phyloP scores from a whole-genome alignment of 768 basidiomycete genomes.

The Kwoniella bestiolae region DNA sequence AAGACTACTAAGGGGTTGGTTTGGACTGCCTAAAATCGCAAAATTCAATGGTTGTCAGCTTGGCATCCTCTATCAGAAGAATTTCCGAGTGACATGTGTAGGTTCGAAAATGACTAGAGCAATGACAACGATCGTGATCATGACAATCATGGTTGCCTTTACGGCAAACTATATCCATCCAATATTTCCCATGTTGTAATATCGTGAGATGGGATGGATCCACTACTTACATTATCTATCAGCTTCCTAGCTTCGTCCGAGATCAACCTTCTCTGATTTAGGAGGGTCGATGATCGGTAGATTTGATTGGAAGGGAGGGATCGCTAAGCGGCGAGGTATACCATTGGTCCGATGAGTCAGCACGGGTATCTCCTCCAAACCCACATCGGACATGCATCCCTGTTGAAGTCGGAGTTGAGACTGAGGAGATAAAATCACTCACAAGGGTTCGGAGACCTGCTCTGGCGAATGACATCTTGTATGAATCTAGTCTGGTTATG shows the following conservation, averaged over 20 bases:
- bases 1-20: constrained; percentile 86
- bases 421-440: constrained; percentile 11
- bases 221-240: constrained; percentile 52
- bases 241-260: constrained; percentile 52
- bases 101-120: too few relatives aligned
- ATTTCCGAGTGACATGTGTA: too few relatives aligned
- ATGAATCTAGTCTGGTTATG: background rate
- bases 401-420: too few relatives aligned
- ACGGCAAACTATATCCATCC: too few relatives aligned
- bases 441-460: constrained; percentile 53
- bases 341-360: constrained; percentile 26
- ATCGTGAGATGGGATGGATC: too few relatives aligned
- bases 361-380: background rate
- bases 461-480: constrained; percentile 51
- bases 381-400: too few relatives aligned
- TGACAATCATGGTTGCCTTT: too few relatives aligned
- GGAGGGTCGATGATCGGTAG: constrained; percentile 33
- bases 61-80: too few relatives aligned
- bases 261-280: constrained; percentile 45
- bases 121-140: too few relatives aligned
- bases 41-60: constrained; percentile 3
- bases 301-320: constrained; percentile 51
- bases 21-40: constrained; percentile 68
- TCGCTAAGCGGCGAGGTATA: constrained; percentile 36
- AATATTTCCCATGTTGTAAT: too few relatives aligned